Percentiles rank a stretch among this genome's conserved stretches.
Conservation (phyloP, 2,329 filamentous ascomycete species). For the Cladosporium colombiae region DNA sequence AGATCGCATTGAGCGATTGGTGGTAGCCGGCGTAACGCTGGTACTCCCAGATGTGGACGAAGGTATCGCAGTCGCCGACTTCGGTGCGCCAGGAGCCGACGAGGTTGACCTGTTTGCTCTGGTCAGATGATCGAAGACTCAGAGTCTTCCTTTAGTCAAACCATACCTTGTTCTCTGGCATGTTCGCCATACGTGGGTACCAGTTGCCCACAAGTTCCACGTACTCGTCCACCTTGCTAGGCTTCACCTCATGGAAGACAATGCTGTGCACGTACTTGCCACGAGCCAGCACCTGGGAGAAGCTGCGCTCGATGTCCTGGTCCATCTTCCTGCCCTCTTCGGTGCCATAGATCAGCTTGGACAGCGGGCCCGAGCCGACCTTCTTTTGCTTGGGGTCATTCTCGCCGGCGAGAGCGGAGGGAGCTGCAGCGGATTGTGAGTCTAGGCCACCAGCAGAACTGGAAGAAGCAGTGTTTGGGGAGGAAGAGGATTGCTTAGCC, state of each 20-base stretch:
- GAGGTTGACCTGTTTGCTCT: constrained; percentile 62
- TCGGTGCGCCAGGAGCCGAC: constrained; percentile 98
- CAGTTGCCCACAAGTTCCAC: constrained; percentile 83
- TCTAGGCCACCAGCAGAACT: constrained; percentile 38
- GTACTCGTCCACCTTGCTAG: constrained; percentile 94
- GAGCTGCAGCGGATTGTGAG: constrained; percentile 44
- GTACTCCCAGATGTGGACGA: constrained; percentile 99
- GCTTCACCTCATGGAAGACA: constrained; percentile 92
- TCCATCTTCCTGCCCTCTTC: constrained; percentile 93
- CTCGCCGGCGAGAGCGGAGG: constrained; percentile 52
- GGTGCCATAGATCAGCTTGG: constrained; percentile 93
- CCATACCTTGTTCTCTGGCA: constrained; percentile 76
- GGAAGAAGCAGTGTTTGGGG: constrained; percentile 31
- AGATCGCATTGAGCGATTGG: constrained; percentile 82
- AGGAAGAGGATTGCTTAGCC: constrained; percentile 34
- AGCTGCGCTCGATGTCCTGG: constrained; percentile 92
- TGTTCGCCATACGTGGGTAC: constrained; percentile 86
- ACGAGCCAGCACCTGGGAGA: constrained; percentile 89
- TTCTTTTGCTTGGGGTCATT: constrained; percentile 64
- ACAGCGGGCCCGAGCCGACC: constrained; percentile 59
- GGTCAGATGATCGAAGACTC: neutral
- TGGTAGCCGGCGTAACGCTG: constrained; percentile 97
- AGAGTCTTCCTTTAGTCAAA: neutral
- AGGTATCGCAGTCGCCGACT: constrained; percentile 95
- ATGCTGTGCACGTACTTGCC: constrained; percentile 99